phyloP scores from a whole-genome alignment of 352 stramenopile species.

The Pythium sp. region DNA sequence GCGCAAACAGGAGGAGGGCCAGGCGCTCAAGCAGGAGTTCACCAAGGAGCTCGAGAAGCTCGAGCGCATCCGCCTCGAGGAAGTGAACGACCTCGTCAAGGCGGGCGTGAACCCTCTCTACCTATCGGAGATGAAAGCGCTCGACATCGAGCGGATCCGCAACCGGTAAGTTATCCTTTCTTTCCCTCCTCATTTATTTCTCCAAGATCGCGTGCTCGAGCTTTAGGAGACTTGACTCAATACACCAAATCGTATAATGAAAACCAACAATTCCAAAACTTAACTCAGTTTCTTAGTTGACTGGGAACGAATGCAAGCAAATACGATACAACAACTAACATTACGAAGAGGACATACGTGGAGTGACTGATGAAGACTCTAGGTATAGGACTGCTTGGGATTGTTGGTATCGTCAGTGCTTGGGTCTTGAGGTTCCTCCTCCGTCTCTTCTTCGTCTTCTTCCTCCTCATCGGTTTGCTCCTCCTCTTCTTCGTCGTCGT shows the following conservation, averaged over 20 bases:
- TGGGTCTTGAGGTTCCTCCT: background rate
- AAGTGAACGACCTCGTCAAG: constrained; percentile 83
- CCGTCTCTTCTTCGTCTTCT: background rate
- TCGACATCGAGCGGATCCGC: constrained; percentile 84
- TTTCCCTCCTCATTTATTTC: too few species aligned
- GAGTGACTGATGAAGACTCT: background rate
- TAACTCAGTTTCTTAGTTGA: background rate
- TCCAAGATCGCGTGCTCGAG: too few species aligned
- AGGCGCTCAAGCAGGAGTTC: constrained; percentile 74
- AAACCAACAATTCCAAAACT: too few species aligned
- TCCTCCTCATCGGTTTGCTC: background rate
- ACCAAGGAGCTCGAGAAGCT: constrained; percentile 84
- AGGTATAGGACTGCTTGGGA: background rate
- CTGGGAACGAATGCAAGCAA: background rate
- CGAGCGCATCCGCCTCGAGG: constrained; percentile 85
- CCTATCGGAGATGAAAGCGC: constrained; percentile 88
- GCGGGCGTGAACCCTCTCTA: constrained; percentile 90
- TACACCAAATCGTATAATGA: too few species aligned
- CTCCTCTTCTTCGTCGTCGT: background rate
- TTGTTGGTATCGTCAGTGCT: background rate
- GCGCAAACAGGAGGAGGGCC: constrained; percentile 67
- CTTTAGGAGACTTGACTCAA: too few species aligned
- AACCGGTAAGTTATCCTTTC: constrained; percentile 23
- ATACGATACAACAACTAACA: background rate
- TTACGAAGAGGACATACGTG: background rate